Conservation (phyloP, 164 flowering plant species). For the Sextonia rubra region DNA sequence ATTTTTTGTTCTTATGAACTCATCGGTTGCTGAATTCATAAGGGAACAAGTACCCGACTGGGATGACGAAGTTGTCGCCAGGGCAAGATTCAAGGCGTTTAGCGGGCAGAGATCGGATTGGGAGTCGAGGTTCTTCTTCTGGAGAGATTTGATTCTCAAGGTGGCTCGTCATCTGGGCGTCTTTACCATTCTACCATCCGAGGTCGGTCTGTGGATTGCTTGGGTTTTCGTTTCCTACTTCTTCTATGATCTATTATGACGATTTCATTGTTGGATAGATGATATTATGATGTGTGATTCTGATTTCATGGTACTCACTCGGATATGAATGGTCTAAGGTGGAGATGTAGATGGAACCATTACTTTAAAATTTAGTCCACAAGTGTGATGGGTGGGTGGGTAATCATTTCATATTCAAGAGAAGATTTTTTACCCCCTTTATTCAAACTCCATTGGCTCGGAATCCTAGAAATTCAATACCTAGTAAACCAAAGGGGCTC, state of each 20-base stretch:
- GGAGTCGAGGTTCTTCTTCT: slow-evolving; percentile 66
- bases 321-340: no score
- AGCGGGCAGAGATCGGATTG: slow-evolving; percentile 87
- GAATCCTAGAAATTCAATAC: no score
- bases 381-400: no score
- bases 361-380: no score
- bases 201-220: slow-evolving; percentile 26
- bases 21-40: slow-evolving; percentile 41
- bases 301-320: neutral
- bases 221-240: neutral
- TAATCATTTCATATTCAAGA: no score
- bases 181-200: slow-evolving; percentile 45
- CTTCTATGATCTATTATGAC: neutral
- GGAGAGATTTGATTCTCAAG: slow-evolving; percentile 66
- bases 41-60: slow-evolving; percentile 56
- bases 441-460: no score
- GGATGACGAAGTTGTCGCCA: slow-evolving; percentile 65
- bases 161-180: slow-evolving; percentile 55
- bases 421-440: no score
- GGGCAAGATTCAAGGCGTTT: slow-evolving; percentile 78
- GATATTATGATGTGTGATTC: neutral
- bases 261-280: neutral
- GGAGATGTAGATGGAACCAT: no score
- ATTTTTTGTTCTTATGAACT: slow-evolving; percentile 14
- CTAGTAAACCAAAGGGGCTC: no score